A percentile compares a stretch with the other conserved stretches of the same genome.
phyloP scores from a whole-genome alignment of 2,329 filamentous ascomycete genomes.

The Hawksworthiomyces lignivorus region DNA sequence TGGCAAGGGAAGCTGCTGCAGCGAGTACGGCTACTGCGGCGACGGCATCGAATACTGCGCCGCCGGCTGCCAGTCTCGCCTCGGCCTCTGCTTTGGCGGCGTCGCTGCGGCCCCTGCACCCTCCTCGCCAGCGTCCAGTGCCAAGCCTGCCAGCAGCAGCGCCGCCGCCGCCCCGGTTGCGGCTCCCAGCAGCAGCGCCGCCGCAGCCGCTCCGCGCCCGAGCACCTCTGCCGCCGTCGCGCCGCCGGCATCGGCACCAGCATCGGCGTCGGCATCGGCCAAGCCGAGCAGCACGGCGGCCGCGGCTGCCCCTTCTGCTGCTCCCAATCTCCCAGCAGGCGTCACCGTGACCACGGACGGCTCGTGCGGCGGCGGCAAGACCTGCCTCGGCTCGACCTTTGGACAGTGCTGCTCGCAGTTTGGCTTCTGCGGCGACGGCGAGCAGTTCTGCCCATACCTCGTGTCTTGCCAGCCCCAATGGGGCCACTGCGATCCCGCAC shows the following conservation, averaged over 20 bases:
- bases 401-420: conserved; percentile 41
- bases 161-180: too few relatives aligned
- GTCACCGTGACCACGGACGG: conserved; percentile 8
- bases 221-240: neutral
- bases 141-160: neutral
- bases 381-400: conserved; percentile 26
- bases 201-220: neutral
- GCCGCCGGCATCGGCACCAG: neutral
- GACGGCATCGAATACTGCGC: conserved; percentile 12
- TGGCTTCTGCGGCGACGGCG: conserved; percentile 35
- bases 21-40: conserved; percentile 14
- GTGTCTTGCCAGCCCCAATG: conserved; percentile 22
- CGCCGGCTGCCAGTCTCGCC: conserved; percentile 10
- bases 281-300: neutral
- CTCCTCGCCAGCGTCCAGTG: neutral
- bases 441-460: conserved; percentile 22
- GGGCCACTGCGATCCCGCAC: conserved; percentile 32
- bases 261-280: neutral
- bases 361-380: conserved; percentile 10
- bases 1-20: conserved; percentile 12
- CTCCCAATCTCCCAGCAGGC: neutral
- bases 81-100: conserved; percentile 9
- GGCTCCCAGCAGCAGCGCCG: neutral
- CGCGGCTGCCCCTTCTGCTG: neutral
- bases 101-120: neutral